Evolutionary conservation across 768 basidiomycete genomes (phyloP).

Genomic region (Tylopilus vinaceipallidus): DNA sequence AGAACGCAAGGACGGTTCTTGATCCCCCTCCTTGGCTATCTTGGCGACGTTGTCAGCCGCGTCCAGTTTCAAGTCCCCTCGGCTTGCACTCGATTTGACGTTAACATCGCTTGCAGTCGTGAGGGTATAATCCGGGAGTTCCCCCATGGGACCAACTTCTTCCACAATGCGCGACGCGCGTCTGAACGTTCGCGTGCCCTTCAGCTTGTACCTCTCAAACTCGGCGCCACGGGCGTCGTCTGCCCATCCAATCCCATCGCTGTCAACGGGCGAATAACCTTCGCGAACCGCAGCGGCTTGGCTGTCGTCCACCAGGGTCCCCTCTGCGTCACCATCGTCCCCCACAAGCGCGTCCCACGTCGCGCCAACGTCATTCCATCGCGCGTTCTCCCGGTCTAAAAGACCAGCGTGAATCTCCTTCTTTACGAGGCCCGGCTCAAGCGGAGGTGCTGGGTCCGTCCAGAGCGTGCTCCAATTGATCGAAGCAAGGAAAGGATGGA

Average conservation of each 20-base stretch:
- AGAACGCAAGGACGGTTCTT: conserved; percentile 4
- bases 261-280: background rate
- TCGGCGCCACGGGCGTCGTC: conserved; percentile 41
- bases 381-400: conserved; percentile 26
- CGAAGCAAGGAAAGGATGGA: conserved; percentile 59
- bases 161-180: conserved; percentile 28
- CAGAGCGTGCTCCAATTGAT: conserved; percentile 66
- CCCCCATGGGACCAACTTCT: conserved; percentile 46
- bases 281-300: background rate
- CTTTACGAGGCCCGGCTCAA: conserved; percentile 58
- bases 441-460: conserved; percentile 56
- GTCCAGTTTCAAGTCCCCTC: background rate
- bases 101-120: background rate
- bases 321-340: conserved; percentile 19
- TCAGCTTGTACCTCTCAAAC: conserved; percentile 26
- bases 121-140: conserved; percentile 34
- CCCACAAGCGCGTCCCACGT: conserved; percentile 51
- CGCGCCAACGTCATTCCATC: conserved; percentile 54
- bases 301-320: conserved; percentile 1
- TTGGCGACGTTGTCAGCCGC: background rate
- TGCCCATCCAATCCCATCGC: conserved; percentile 54
- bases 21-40: conserved; percentile 3
- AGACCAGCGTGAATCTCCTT: conserved; percentile 31
- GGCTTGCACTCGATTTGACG: background rate
- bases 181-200: conserved; percentile 6